These are phyloP conservation scores for Flaveria robusta DNA, from an alignment of 129 eudicot species.

Conservation along the genomic window DNA sequence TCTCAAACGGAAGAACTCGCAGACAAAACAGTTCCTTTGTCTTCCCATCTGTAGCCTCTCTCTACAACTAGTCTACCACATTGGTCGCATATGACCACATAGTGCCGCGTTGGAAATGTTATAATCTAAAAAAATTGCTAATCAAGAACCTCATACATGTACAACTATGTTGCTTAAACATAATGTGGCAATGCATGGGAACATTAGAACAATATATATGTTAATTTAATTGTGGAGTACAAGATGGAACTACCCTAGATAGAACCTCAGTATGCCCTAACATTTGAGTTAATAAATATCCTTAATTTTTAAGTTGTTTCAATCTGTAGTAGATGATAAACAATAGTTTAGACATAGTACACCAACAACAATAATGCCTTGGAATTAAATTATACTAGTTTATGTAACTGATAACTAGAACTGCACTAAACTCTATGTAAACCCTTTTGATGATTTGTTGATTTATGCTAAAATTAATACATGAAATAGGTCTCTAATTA, in stretches of 20 bases:
- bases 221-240: background rate
- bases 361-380: background rate
- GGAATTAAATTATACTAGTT: slow-evolving; percentile 6
- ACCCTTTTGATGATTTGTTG: slow-evolving; percentile 7
- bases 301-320: background rate
- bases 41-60: background rate
- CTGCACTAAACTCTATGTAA: background rate
- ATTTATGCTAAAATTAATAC: slow-evolving; percentile 6
- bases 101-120: background rate
- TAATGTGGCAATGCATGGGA: background rate
- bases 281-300: background rate
- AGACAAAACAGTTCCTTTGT: background rate
- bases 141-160: background rate
- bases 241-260: background rate
- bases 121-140: background rate
- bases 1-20: background rate
- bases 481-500: background rate
- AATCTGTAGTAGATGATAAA: background rate
- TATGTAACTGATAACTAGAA: background rate
- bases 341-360: background rate
- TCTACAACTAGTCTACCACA: background rate
- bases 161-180: background rate
- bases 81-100: too few relatives aligned
- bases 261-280: slow-evolving; percentile 17
- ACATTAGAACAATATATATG: background rate